Evolutionary conservation across 768 basidiomycete species (phyloP).

Genomic region (Tylopilus rubrobrunneus): DNA sequence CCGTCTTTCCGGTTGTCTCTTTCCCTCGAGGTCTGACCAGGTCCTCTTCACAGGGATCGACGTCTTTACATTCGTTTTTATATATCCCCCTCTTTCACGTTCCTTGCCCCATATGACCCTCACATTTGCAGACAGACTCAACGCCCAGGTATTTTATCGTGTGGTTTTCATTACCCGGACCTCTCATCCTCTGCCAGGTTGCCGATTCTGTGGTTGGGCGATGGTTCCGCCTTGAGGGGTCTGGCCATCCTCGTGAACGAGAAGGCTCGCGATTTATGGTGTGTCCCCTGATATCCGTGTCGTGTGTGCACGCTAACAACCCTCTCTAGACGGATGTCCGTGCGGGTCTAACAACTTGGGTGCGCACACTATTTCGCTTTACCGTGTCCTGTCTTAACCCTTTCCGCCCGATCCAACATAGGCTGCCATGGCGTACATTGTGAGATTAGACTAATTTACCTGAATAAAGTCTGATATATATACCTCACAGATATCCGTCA

Average conservation of each 20-base stretch:
- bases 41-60: not conserved
- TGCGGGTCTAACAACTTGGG: constrained; percentile 80
- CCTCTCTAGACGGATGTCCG: constrained; percentile 63
- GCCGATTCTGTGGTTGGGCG: constrained; percentile 46
- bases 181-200: constrained; percentile 25
- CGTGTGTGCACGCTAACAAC: constrained; percentile 6
- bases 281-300: constrained; percentile 14
- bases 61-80: constrained; percentile 21
- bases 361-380: constrained; percentile 31
- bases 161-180: not conserved
- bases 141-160: constrained; percentile 33
- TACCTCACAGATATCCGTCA: constrained; percentile 67
- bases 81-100: constrained; percentile 13
- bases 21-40: constrained; percentile 6
- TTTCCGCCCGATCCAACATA: constrained; percentile 20
- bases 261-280: constrained; percentile 61
- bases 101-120: constrained; percentile 34
- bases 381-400: constrained; percentile 4
- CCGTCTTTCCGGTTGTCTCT: not conserved
- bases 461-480: not conserved
- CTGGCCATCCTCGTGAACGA: constrained; percentile 60
- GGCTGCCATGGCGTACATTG: constrained; percentile 85
- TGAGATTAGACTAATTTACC: constrained; percentile 29
- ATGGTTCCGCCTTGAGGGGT: constrained; percentile 74
- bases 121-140: constrained; percentile 39